A percentile compares a stretch with the other conserved stretches of the same genome.
Evolutionary conservation across 2,329 filamentous ascomycete genomes (phyloP).

Genomic region (Venturia nashicola): DNA sequence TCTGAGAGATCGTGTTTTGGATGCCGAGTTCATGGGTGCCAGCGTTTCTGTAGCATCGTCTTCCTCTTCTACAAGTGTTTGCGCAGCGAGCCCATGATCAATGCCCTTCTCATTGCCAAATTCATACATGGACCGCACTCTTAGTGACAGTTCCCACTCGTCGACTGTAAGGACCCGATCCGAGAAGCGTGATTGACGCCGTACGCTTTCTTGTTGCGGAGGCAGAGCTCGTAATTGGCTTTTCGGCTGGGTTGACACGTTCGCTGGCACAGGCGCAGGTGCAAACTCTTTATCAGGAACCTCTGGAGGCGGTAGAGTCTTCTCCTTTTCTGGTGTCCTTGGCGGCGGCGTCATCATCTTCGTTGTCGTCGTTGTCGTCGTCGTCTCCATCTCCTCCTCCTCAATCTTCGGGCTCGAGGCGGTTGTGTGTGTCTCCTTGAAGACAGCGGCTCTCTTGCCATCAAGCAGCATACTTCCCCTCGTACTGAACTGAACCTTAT

Average conservation of each 20-base stretch:
- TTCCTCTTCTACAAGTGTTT: constrained; percentile 11
- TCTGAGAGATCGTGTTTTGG: neutral
- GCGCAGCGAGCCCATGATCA: constrained; percentile 20
- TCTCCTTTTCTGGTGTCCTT: constrained; percentile 11
- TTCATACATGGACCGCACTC: constrained; percentile 52
- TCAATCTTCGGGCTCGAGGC: constrained; percentile 5
- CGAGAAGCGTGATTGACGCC: neutral
- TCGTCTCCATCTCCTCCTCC: constrained; percentile 11
- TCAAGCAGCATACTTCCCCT: constrained; percentile 47
- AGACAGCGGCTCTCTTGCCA: constrained; percentile 18
- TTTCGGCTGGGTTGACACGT: neutral
- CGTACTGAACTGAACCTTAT: constrained; percentile 45
- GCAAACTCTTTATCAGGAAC: neutral
- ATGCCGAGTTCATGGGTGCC: neutral
- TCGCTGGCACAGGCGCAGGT: neutral
- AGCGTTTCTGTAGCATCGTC: constrained; percentile 4
- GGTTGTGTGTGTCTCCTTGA: neutral
- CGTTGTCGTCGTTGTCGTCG: constrained; percentile 2
- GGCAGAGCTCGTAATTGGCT: neutral
- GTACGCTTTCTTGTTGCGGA: neutral
- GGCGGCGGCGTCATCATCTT: constrained; percentile 6
- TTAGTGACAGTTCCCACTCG: constrained; percentile 49
- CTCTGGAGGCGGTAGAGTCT: neutral
- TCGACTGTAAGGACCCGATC: constrained; percentile 43
- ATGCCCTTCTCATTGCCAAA: constrained; percentile 44